These are phyloP conservation scores for Debaryomyces hansenii DNA, from an alignment of 805 yeast genomes.

Conservation along the genomic window DNA sequence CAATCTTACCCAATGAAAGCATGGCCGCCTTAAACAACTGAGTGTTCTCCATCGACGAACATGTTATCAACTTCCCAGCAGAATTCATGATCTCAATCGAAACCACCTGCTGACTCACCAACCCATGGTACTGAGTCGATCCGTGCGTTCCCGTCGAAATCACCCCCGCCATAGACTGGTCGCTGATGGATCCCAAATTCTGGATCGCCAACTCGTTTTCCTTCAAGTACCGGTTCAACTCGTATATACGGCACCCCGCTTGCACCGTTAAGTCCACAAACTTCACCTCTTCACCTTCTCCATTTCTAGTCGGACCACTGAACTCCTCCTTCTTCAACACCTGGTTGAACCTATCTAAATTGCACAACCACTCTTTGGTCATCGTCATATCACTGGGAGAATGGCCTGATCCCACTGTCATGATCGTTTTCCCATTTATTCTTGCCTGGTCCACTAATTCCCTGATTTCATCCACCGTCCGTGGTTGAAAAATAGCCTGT, in stretches of 20 bases:
- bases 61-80: conserved; percentile 66
- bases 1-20: conserved; percentile 87
- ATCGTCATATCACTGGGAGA: conserved; percentile 91
- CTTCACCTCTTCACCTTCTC: conserved; percentile 42
- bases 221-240: conserved; percentile 68
- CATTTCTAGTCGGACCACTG: conserved; percentile 32
- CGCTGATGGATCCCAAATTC: conserved; percentile 90
- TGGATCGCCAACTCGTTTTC: conserved; percentile 75
- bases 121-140: conserved; percentile 88
- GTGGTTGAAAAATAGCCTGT: conserved; percentile 77
- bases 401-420: conserved; percentile 91
- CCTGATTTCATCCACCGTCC: conserved; percentile 63
- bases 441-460: conserved; percentile 68
- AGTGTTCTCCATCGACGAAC: conserved; percentile 62
- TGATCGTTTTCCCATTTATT: conserved; percentile 58
- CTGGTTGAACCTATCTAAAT: conserved; percentile 71
- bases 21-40: conserved; percentile 78
- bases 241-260: conserved; percentile 81
- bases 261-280: conserved; percentile 92
- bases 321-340: conserved; percentile 50
- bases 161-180: conserved; percentile 93
- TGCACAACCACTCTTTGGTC: conserved; percentile 85
- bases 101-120: conserved; percentile 85
- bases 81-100: conserved; percentile 73
- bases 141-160: conserved; percentile 98